Evolutionary conservation across 2,329 filamentous ascomycete species (phyloP).

Genomic region (Aspergillus sp.): DNA sequence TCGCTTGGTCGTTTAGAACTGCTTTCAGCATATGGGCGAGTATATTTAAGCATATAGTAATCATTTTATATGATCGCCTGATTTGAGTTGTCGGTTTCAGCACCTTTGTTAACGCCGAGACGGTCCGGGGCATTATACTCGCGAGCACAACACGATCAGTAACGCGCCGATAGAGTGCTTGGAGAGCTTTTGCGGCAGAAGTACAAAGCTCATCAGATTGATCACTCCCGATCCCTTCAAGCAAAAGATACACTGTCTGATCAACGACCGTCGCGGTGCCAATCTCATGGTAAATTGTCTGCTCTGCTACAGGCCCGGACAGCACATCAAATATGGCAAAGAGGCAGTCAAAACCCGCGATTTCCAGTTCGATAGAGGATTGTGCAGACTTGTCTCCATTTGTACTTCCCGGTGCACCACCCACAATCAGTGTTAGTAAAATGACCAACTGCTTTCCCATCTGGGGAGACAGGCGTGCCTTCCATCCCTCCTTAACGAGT

Average conservation of each 20-base stretch:
- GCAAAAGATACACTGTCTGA: conserved; percentile 75
- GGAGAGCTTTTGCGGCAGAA: conserved; percentile 66
- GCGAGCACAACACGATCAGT: conserved; percentile 73
- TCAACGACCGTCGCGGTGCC: conserved; percentile 74
- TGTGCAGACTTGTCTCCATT: conserved; percentile 27
- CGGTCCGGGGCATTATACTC: conserved; percentile 82
- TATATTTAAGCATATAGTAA: conserved; percentile 62
- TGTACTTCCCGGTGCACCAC: conserved; percentile 63
- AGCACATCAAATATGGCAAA: conserved; percentile 64
- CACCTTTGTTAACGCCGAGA: conserved; percentile 76
- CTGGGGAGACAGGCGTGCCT: conserved; percentile 65
- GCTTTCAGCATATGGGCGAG: conserved; percentile 50
- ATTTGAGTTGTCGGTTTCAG: conserved; percentile 67
- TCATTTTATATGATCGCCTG: conserved; percentile 61
- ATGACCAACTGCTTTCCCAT: conserved; percentile 83
- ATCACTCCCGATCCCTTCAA: conserved; percentile 70
- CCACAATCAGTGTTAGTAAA: conserved; percentile 77
- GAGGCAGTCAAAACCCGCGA: conserved; percentile 71
- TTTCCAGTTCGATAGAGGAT: conserved; percentile 69
- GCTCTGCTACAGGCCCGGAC: conserved; percentile 47
- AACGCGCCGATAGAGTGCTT: conserved; percentile 62
- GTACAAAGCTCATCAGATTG: conserved; percentile 68
- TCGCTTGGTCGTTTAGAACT: conserved; percentile 48
- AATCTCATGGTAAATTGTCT: conserved; percentile 48
- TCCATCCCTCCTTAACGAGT: conserved; percentile 79